A percentile compares a stretch with the other conserved stretches of the same genome.
Evolutionary conservation across 2,329 filamentous ascomycete species (phyloP).

Genomic region (Xylariaceae sp.): DNA sequence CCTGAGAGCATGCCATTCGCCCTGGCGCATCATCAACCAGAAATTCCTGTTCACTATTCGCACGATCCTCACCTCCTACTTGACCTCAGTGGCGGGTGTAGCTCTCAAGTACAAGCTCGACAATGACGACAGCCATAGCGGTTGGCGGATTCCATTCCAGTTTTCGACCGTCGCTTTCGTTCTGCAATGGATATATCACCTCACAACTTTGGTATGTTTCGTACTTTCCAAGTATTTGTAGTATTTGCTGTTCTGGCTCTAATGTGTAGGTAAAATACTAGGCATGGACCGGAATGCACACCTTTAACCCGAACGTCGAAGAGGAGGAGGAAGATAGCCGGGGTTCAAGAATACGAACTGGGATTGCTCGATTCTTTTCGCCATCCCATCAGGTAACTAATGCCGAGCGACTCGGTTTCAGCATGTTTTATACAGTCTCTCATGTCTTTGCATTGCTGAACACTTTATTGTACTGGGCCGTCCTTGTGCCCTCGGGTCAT

Average conservation of each 20-base stretch:
- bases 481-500: conserved; percentile 35
- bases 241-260: background rate
- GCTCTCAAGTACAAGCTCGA: conserved; percentile 43
- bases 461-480: conserved; percentile 44
- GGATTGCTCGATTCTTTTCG: conserved; percentile 38
- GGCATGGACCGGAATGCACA: conserved; percentile 49
- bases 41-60: conserved; percentile 41
- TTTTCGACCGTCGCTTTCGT: conserved; percentile 43
- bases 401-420: conserved; percentile 44
- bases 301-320: conserved; percentile 40
- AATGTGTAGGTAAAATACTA: conserved; percentile 21
- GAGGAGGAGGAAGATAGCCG: conserved; percentile 28
- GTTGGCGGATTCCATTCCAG: conserved; percentile 43
- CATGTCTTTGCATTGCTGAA: conserved; percentile 47
- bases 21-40: conserved; percentile 44
- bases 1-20: conserved; percentile 46
- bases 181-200: conserved; percentile 41
- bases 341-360: conserved; percentile 34
- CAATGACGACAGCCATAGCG: conserved; percentile 35
- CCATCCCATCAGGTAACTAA: conserved; percentile 38
- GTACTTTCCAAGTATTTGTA: background rate
- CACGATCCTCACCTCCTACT: conserved; percentile 38
- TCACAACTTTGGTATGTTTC: conserved; percentile 42
- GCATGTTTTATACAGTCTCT: conserved; percentile 44
- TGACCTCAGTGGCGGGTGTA: conserved; percentile 38